Percentiles rank a stretch among this genome's conserved stretches.
Conservation (phyloP, 768 basidiomycete genomes). For the Termitomyces sp. region DNA sequence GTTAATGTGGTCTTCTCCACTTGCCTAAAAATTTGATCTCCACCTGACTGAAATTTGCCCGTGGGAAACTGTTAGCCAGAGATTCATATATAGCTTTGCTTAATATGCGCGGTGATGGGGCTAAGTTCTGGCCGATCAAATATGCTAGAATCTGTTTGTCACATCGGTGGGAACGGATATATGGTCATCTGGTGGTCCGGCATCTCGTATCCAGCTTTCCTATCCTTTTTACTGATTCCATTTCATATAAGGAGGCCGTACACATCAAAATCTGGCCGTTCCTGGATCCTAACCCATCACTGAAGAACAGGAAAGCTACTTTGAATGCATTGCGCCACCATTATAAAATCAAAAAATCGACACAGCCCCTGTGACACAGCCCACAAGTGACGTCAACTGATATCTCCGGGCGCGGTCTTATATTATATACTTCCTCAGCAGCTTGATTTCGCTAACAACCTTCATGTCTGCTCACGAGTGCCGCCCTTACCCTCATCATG, state of each 20-base stretch:
- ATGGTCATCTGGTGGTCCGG: neutral
- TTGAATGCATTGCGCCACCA: neutral
- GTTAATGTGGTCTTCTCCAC: too few relatives aligned
- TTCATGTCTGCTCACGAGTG: neutral
- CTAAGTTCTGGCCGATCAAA: too few relatives aligned
- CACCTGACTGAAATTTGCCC: too few relatives aligned
- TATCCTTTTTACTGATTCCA: neutral
- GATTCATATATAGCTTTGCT: too few relatives aligned
- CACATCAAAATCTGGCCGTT: neutral
- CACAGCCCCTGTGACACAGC: neutral
- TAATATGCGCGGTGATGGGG: too few relatives aligned
- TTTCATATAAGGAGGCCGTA: neutral
- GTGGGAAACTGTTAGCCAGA: too few relatives aligned
- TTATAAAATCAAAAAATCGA: neutral
- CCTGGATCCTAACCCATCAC: neutral
- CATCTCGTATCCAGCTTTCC: neutral
- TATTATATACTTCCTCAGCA: neutral
- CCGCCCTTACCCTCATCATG: neutral
- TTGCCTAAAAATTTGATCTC: too few relatives aligned
- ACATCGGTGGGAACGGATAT: neutral
- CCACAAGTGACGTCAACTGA: neutral
- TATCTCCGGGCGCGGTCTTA: neutral
- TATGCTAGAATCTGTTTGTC: too few relatives aligned
- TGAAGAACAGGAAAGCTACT: neutral
- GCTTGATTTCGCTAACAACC: neutral